A percentile compares a stretch with the other conserved stretches of the same genome.
Conservation (phyloP, 257 asterid genomes). For the Solanum raphanifolium region DNA sequence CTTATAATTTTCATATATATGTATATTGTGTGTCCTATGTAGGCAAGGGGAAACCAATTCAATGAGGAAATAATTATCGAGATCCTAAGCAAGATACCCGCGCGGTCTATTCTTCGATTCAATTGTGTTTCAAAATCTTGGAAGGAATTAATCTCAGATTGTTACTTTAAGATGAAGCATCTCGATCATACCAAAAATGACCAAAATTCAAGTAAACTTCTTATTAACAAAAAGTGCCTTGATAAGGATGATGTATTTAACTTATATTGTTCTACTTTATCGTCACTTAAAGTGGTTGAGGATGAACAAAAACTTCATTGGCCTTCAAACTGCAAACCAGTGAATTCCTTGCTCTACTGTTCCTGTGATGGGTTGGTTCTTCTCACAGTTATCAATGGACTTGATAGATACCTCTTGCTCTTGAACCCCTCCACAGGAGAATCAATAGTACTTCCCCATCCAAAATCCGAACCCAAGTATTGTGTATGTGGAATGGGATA, state of each 20-base stretch:
- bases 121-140: not conserved
- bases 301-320: too few species aligned
- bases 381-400: not conserved
- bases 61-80: not conserved
- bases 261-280: not conserved
- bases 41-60: not conserved
- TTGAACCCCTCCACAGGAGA: not conserved
- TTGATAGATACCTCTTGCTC: not conserved
- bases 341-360: not conserved
- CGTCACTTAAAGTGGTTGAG: too few species aligned
- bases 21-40: not conserved
- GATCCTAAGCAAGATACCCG: not conserved
- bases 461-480: not conserved
- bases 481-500: not conserved
- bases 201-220: not conserved
- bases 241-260: not conserved
- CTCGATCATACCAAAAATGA: not conserved
- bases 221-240: not conserved
- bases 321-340: not conserved
- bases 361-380: not conserved
- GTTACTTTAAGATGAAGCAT: not conserved
- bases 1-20: too few species aligned
- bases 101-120: not conserved
- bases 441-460: not conserved
- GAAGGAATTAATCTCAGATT: not conserved